phyloP scores from a whole-genome alignment of 352 stramenopile genomes.

The Pythium grandisporangium region DNA sequence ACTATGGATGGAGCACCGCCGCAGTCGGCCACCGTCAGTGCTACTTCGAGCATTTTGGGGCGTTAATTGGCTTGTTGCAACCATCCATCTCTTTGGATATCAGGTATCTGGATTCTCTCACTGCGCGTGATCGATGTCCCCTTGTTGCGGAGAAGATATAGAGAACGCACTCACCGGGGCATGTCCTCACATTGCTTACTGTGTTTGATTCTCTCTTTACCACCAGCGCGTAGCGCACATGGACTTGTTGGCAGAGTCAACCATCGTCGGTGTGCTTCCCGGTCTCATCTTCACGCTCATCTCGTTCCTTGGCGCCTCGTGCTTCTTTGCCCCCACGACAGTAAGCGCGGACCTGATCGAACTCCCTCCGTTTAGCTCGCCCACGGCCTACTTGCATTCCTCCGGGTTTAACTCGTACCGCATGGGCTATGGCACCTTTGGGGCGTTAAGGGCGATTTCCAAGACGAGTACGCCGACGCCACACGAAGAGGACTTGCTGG shows the following conservation, averaged over 20 bases:
- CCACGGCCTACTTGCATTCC: constrained; percentile 55
- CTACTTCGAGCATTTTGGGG: constrained; percentile 58
- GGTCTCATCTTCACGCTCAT: constrained; percentile 29
- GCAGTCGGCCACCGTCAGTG: constrained; percentile 38
- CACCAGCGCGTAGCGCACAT: constrained; percentile 9
- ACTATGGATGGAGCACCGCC: constrained; percentile 75
- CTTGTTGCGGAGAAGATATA: no score
- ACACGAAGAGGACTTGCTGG: no score
- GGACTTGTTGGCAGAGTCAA: constrained; percentile 2
- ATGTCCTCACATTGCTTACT: not conserved
- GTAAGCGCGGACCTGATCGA: constrained; percentile 47
- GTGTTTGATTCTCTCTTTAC: not conserved
- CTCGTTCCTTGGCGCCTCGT: constrained; percentile 35
- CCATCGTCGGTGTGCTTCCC: constrained; percentile 13
- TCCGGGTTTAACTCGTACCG: no score
- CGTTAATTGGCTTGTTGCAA: constrained; percentile 36
- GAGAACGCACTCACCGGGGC: not conserved
- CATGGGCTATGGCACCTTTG: constrained; percentile 56
- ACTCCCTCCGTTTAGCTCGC: constrained; percentile 30
- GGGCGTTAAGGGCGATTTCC: constrained; percentile 20
- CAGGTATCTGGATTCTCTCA: constrained; percentile 4
- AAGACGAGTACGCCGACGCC: no score
- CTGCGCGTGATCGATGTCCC: not conserved
- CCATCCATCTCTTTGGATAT: constrained; percentile 33
- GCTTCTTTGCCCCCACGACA: constrained; percentile 33